Evolutionary conservation across 768 basidiomycete genomes (phyloP), one percentile per base, ranked within the genome.

Genomic region (Pisolithus microcarpus): DNA sequence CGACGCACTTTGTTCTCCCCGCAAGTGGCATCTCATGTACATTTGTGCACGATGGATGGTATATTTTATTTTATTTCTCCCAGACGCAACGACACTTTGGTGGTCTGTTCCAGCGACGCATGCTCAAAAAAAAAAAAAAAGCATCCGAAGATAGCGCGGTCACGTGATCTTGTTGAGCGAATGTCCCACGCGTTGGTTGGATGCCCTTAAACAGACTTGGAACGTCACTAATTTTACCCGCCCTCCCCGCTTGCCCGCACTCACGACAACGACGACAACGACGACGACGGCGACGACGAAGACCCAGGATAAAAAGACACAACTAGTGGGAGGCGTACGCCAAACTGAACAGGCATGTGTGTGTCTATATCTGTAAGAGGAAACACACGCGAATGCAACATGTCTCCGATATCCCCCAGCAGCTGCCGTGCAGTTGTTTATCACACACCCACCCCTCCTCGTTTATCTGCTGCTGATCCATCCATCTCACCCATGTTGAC

Each of bases 401-500:
- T 66, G 58, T 64, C 68, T 7, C 56, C 61, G 28, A 58, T 66
- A 55, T 64, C 63, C 2, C 63, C 72, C 37, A 62, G 34, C 34
- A 34, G 58, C 50, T 69, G 66, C 60, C 62, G 62, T 46, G 58
- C 64, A 62, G 56, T 56, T 1, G 63, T 55, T 56, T 61, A 61
- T 56, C 62, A 64, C 43, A 70, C 71, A 1, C 71, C 72, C 43
- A 70, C 71, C 1, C 71, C 72, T n/a, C 68, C 68, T 3, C 61
- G 63, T 37, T 52, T 65, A 42, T 49, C 59, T 38, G 43, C 58
- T 49, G 51, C 61, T 48, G 54, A 68, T 31, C 67, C 73, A 38
- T 77, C 72, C 57, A 77, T 78, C 58, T 76, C 79, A 30, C 77
- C 81, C 42, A 78, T 84, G 77, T 72, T 80, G 44, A 79, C 82